Conservation (phyloP, 2,329 filamentous ascomycete genomes). For the Cytospora chrysosperma region DNA sequence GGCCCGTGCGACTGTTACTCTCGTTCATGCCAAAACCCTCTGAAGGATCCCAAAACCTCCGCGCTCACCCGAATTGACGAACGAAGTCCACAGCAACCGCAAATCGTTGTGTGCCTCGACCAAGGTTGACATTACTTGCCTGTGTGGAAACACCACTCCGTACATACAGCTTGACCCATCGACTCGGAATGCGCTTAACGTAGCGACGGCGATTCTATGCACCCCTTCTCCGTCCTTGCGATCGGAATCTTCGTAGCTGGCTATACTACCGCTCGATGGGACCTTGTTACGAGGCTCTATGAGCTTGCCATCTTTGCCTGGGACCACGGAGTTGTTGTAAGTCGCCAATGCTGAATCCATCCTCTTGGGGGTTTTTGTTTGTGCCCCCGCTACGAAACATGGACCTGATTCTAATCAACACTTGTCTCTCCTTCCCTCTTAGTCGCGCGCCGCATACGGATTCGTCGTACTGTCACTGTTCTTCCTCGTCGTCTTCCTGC, state of each 20-base stretch:
- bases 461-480: slow-evolving; percentile 79
- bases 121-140: background rate
- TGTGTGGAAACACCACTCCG: background rate
- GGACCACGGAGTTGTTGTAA: slow-evolving; percentile 95
- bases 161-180: background rate
- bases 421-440: slow-evolving; percentile 6
- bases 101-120: background rate
- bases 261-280: slow-evolving; percentile 99
- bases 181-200: slow-evolving; percentile 44
- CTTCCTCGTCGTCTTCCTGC: slow-evolving; percentile 81
- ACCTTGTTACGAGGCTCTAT: slow-evolving; percentile 94
- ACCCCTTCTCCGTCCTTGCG: slow-evolving; percentile 94
- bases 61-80: background rate
- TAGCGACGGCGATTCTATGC: slow-evolving; percentile 67
- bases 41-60: background rate
- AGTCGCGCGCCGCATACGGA: slow-evolving; percentile 84
- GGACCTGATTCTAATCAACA: slow-evolving; percentile 14
- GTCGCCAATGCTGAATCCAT: slow-evolving; percentile 35
- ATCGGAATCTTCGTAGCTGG: slow-evolving; percentile 98
- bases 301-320: slow-evolving; percentile 96
- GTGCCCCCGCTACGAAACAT: background rate
- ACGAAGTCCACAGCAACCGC: background rate
- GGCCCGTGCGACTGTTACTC: background rate
- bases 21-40: background rate
- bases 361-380: background rate